These are phyloP conservation scores for Solanum megistacrolobum DNA, from an alignment of 257 asterid genomes.

Conservation along the genomic window DNA sequence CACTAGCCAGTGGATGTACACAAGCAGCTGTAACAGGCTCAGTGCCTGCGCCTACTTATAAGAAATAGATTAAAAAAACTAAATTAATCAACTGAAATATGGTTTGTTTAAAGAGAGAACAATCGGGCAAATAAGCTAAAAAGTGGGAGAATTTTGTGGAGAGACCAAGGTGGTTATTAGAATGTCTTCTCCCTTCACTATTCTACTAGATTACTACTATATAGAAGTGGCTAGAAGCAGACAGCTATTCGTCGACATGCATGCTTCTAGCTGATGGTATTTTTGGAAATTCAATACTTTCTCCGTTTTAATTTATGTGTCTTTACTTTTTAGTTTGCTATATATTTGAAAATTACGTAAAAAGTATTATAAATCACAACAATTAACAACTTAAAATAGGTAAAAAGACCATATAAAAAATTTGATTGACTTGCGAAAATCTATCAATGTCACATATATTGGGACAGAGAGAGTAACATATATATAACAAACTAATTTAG, in stretches of 20 bases:
- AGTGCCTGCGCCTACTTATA: neutral
- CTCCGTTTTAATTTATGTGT: neutral
- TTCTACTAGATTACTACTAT: neutral
- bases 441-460: too few relatives aligned
- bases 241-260: neutral
- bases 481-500: too few relatives aligned
- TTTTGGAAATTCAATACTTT: neutral
- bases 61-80: neutral
- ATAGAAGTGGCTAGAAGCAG: neutral
- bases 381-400: neutral
- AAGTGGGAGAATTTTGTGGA: neutral
- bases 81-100: neutral
- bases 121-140: neutral
- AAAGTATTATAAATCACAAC: too few relatives aligned
- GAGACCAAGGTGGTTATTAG: neutral
- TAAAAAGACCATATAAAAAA: too few relatives aligned
- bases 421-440: too few relatives aligned
- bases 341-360: neutral
- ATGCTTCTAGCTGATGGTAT: neutral
- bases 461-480: too few relatives aligned
- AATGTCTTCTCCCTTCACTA: neutral
- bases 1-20: neutral
- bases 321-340: neutral
- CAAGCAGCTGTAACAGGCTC: neutral
- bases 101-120: neutral